phyloP scores from a whole-genome alignment of 805 yeast genomes.

The Wickerhamiella sorbophila region DNA sequence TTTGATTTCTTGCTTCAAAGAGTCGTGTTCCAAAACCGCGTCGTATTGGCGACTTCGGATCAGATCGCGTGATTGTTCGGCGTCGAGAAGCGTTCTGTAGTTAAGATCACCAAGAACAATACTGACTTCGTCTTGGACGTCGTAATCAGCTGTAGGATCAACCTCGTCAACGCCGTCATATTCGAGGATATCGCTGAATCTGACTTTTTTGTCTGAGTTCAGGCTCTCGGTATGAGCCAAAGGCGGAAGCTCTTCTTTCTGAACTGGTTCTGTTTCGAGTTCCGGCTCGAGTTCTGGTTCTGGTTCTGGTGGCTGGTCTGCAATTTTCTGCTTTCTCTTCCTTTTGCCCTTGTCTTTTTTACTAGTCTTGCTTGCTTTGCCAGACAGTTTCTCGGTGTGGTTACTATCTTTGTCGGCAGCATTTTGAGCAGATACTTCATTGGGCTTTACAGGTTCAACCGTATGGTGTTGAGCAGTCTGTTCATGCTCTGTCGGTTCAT shows the following conservation, averaged over 20 bases:
- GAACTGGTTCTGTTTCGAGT: neutral
- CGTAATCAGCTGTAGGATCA: constrained; percentile 11
- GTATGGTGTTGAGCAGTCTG: too few relatives aligned
- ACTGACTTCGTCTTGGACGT: constrained; percentile 7
- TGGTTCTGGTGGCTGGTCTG: neutral
- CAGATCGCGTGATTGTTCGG: constrained; percentile 22
- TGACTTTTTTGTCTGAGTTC: constrained; percentile 61
- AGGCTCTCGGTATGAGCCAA: constrained; percentile 23
- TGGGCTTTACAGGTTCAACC: neutral
- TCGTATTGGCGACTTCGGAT: constrained; percentile 23
- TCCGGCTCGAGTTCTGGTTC: neutral
- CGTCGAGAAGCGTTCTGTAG: constrained; percentile 35
- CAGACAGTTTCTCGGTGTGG: neutral
- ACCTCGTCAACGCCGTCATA: constrained; percentile 10
- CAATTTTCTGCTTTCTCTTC: too few relatives aligned
- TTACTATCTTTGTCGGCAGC: too few relatives aligned
- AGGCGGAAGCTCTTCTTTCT: neutral
- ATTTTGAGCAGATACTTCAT: neutral
- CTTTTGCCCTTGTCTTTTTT: neutral
- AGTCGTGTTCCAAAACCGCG: constrained; percentile 31
- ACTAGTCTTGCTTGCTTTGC: neutral
- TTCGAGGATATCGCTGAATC: neutral
- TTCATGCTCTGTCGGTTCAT: neutral
- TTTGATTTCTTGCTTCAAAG: constrained; percentile 27
- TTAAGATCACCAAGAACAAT: constrained; percentile 43